phyloP scores from a whole-genome alignment of 192 early-diverging fungal genomes.

The Coemansia sp. region DNA sequence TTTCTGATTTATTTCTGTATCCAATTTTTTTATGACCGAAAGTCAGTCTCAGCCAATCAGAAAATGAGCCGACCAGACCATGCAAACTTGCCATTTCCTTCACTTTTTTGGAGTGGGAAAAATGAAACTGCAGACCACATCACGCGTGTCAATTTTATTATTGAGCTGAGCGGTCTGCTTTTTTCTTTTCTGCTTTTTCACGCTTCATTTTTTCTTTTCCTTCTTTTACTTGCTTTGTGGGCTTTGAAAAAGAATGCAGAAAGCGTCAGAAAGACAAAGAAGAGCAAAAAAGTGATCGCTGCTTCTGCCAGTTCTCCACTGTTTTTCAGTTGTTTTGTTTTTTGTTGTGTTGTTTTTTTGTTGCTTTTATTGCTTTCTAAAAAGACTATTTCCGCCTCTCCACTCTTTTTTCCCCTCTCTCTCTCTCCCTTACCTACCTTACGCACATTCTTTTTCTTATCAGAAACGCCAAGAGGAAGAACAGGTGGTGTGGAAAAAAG shows the following conservation, averaged over 20 bases:
- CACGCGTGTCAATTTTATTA: too few species aligned
- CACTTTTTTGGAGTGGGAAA: neutral
- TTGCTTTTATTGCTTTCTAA: neutral
- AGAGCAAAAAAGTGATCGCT: too few species aligned
- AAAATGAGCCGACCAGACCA: neutral
- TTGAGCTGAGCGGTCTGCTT: too few species aligned
- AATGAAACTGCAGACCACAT: too few species aligned
- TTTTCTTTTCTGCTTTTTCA: too few species aligned
- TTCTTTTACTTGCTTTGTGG: too few species aligned
- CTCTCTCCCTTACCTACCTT: neutral
- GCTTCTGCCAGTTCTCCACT: neutral
- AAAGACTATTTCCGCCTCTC: neutral
- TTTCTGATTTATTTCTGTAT: neutral
- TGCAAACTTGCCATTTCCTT: neutral
- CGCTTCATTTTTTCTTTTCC: too few species aligned
- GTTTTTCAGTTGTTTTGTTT: neutral
- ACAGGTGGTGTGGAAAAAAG: neutral
- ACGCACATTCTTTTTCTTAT: neutral
- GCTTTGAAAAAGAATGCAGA: too few species aligned
- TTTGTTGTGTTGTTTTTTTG: neutral
- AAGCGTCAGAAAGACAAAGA: too few species aligned
- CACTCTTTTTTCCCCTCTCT: neutral
- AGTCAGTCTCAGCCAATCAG: neutral
- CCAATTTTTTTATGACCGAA: neutral
- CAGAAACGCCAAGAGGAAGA: neutral